phyloP scores from a whole-genome alignment of 164 flowering plant species.

The Santalum album region DNA sequence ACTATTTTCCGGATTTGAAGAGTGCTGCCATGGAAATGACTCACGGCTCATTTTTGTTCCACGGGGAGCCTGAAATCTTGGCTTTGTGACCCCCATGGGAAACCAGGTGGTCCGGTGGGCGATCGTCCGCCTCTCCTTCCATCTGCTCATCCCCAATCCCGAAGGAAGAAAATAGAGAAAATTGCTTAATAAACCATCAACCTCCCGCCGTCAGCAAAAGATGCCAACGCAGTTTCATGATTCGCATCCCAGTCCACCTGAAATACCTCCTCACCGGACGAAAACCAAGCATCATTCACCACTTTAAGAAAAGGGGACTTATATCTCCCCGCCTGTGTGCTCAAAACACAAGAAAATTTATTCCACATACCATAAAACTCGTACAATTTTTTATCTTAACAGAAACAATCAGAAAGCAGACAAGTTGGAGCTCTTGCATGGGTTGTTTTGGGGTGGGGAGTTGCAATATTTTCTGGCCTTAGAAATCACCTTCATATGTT shows the following conservation, averaged over 20 bases:
- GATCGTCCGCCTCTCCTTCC: conserved; percentile 87
- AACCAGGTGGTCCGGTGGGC: conserved; percentile 89
- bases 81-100: conserved; percentile 94
- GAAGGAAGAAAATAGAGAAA: no score
- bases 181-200: conserved; percentile 84
- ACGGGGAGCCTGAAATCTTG: conserved; percentile 83
- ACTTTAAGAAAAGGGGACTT: no score
- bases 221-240: conserved; percentile 86
- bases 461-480: background rate
- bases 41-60: conserved; percentile 85
- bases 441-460: background rate
- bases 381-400: no score
- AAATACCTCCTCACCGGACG: conserved; percentile 73
- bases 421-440: no score
- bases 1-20: conserved; percentile 92
- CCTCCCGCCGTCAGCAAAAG: conserved; percentile 83
- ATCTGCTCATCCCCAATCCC: conserved; percentile 92
- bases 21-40: conserved; percentile 77
- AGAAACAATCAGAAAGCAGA: no score
- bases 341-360: no score
- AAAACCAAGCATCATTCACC: no score
- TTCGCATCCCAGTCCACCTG: conserved; percentile 97
- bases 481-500: no score
- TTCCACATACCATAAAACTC: no score
- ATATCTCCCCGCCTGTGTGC: no score